These are phyloP conservation scores for Cladophialophora yegresii DNA, from an alignment of 2,329 filamentous ascomycete genomes.

Conservation along the genomic window DNA sequence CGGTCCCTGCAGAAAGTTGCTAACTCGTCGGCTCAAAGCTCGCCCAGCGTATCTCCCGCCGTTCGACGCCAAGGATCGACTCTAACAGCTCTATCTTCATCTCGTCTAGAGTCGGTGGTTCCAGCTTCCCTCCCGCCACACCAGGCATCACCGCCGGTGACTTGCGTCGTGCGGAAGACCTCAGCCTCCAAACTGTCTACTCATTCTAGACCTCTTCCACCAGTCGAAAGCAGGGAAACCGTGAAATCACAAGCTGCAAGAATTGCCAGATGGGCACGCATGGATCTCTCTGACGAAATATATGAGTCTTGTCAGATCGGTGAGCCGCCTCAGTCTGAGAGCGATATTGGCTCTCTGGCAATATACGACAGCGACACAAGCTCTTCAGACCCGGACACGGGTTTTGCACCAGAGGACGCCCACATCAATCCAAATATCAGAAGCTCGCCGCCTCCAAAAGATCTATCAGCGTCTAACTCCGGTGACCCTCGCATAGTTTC, in stretches of 20 bases:
- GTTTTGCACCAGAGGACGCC: neutral
- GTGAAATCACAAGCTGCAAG: slow-evolving; percentile 12
- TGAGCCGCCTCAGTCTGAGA: neutral
- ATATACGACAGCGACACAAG: neutral
- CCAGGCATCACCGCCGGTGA: neutral
- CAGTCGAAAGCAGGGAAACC: slow-evolving; percentile 24
- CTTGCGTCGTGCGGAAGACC: neutral
- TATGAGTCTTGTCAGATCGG: slow-evolving; percentile 17
- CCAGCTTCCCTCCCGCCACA: neutral
- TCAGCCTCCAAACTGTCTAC: neutral
- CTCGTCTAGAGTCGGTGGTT: neutral
- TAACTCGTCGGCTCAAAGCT: neutral
- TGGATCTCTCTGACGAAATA: slow-evolving; percentile 20
- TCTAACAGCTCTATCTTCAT: neutral
- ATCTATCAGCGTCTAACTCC: neutral
- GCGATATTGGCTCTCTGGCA: neutral
- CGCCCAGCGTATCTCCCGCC: neutral
- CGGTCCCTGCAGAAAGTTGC: neutral
- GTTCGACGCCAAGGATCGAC: neutral
- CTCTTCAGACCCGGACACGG: neutral
- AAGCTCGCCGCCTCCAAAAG: neutral
- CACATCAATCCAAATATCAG: neutral
- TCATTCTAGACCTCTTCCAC: slow-evolving; percentile 17
- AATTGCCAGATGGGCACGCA: slow-evolving; percentile 12
- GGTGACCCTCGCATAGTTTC: neutral